phyloP scores from a whole-genome alignment of 495 filamentous ascomycete genomes.

The Aspergillus cavernicola region DNA sequence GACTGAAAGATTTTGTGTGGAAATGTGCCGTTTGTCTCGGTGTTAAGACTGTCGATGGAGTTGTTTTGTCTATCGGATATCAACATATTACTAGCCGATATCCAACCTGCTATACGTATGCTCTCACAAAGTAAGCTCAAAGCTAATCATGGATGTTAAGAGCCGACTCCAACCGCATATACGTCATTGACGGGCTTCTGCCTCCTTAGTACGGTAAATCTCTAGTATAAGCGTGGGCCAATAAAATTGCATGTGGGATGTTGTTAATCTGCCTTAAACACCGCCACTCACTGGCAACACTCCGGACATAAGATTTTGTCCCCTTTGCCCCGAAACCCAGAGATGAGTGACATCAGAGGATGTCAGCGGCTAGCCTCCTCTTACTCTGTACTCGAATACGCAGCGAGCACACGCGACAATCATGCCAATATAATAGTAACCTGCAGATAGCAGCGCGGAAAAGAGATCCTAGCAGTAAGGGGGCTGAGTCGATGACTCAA shows the following conservation, averaged over 20 bases:
- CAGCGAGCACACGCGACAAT: not conserved
- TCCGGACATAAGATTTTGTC: too few species aligned
- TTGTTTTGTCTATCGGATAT: not conserved
- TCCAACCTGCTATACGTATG: not conserved
- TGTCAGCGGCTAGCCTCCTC: not conserved
- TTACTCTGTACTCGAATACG: too few species aligned
- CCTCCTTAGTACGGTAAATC: not conserved
- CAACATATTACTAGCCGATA: too few species aligned
- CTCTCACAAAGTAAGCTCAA: not conserved
- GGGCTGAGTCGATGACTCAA: not conserved
- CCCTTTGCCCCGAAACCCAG: too few species aligned
- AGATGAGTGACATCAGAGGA: not conserved
- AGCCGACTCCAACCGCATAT: not conserved
- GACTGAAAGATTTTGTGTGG: not conserved
- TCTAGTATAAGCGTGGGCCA: not conserved
- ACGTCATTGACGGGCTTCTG: not conserved
- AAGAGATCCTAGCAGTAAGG: not conserved
- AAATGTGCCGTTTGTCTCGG: not conserved
- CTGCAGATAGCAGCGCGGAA: too few species aligned
- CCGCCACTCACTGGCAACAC: too few species aligned
- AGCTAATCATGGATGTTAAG: not conserved
- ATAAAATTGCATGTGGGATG: not conserved
- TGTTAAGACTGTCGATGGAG: not conserved
- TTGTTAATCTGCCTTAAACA: not conserved
- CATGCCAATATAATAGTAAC: too few species aligned